Evolutionary conservation across 441 rosid species (phyloP).

Genomic region (Gossypium davidsonii): DNA sequence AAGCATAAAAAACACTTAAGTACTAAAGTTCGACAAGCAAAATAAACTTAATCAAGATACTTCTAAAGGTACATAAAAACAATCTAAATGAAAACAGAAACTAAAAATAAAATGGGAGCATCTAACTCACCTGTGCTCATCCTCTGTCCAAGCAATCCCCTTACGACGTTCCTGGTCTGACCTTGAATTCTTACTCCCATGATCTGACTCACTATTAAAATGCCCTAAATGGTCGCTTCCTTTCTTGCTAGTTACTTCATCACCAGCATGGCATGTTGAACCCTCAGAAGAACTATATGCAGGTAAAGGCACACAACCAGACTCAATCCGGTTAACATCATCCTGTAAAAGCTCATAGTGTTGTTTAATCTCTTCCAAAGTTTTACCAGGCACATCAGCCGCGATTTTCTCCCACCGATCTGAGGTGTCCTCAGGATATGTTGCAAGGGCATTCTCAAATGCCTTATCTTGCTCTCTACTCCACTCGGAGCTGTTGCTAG

Average conservation of each 20-base stretch:
- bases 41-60: constrained; percentile 4
- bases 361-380: constrained; percentile 69
- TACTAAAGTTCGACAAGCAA: constrained; percentile 9
- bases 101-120: constrained; percentile 1
- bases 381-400: constrained; percentile 73
- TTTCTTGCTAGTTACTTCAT: constrained; percentile 67
- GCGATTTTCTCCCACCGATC: constrained; percentile 88
- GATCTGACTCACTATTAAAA: constrained; percentile 50
- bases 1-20: constrained; percentile 12
- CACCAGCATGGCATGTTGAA: constrained; percentile 51
- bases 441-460: constrained; percentile 87
- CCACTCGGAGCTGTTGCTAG: constrained; percentile 55
- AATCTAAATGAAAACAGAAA: background rate
- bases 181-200: constrained; percentile 70
- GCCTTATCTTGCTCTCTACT: constrained; percentile 84
- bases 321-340: constrained; percentile 68
- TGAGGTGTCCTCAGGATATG: constrained; percentile 46
- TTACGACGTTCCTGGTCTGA: constrained; percentile 93
- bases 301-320: constrained; percentile 84
- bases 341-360: constrained; percentile 82
- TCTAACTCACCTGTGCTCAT: constrained; percentile 77
- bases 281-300: constrained; percentile 55
- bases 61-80: background rate
- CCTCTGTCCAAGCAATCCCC: constrained; percentile 99
- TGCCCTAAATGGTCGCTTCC: constrained; percentile 44